Conservation (phyloP, 2,329 filamentous ascomycete genomes). For the Botrytis pseudocinerea region DNA sequence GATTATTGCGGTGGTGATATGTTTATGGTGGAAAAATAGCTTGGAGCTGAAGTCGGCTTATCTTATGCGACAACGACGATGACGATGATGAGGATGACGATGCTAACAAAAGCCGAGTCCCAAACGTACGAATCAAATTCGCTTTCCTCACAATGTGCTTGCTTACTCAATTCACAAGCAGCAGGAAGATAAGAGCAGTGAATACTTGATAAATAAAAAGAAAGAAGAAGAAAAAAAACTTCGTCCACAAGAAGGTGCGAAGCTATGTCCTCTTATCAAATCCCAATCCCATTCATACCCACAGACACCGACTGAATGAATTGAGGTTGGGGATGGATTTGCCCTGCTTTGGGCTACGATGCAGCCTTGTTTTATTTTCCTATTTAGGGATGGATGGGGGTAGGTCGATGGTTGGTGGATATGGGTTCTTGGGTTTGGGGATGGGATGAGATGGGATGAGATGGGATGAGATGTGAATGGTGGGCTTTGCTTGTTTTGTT, state of each 20-base stretch:
- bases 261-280: slow-evolving; percentile 10
- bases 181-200: background rate
- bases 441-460: background rate
- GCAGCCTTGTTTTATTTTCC: slow-evolving; percentile 16
- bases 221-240: background rate
- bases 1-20: background rate
- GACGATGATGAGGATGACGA: background rate
- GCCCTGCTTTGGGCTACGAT: slow-evolving; percentile 14
- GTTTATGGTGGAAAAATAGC: background rate
- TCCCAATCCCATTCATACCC: background rate
- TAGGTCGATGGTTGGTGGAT: slow-evolving; percentile 6
- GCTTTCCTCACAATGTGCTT: background rate
- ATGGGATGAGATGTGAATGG: background rate
- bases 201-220: background rate
- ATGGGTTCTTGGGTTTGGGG: background rate
- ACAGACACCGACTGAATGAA: background rate
- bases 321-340: slow-evolving; percentile 9
- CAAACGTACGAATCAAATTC: slow-evolving; percentile 9
- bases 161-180: background rate
- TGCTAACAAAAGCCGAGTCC: background rate
- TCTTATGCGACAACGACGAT: slow-evolving; percentile 16
- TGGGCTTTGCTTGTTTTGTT: background rate
- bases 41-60: slow-evolving; percentile 18
- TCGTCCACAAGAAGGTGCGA: background rate
- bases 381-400: background rate